These are phyloP conservation scores for Ophiostoma novo-ulmi DNA, from an alignment of 2,329 filamentous ascomycete species.

Conservation along the genomic window DNA sequence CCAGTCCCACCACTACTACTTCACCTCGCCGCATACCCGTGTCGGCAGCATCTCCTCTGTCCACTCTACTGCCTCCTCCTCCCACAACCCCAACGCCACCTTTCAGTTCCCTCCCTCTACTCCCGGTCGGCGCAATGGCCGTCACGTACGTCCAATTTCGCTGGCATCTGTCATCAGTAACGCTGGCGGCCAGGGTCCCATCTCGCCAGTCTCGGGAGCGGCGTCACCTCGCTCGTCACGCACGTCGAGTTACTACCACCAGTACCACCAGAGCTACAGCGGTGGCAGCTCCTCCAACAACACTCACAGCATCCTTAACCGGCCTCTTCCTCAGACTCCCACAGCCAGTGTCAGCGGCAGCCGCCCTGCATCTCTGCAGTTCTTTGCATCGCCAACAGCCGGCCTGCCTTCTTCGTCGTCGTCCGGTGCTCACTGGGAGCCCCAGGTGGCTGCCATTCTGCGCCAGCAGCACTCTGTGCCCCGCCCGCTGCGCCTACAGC, in stretches of 20 bases:
- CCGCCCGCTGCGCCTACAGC: constrained; percentile 22
- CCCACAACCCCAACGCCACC: constrained; percentile 15
- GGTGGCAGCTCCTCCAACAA: neutral
- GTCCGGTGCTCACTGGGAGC: constrained; percentile 5
- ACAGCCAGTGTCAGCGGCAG: constrained; percentile 16
- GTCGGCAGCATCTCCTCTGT: constrained; percentile 15
- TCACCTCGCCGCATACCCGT: constrained; percentile 12
- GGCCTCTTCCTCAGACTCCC: constrained; percentile 21
- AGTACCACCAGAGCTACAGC: constrained; percentile 13
- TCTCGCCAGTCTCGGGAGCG: constrained; percentile 17
- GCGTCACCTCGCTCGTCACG: constrained; percentile 10
- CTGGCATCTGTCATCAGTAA: constrained; percentile 17
- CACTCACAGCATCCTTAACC: constrained; percentile 19
- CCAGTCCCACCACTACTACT: constrained; percentile 10
- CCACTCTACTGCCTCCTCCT: constrained; percentile 6
- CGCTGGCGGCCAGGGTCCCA: neutral
- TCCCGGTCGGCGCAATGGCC: constrained; percentile 9
- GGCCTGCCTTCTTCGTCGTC: neutral
- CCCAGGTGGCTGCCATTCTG: constrained; percentile 8
- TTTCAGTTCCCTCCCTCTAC: neutral
- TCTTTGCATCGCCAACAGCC: constrained; percentile 16
- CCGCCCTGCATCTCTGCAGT: constrained; percentile 17
- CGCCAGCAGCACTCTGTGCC: constrained; percentile 13
- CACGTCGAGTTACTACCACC: constrained; percentile 16
- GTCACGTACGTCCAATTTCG: constrained; percentile 16